A percentile compares a stretch with the other conserved stretches of the same genome.
These are phyloP conservation scores for Salix koriyanagi DNA, from an alignment of 345 rosid genomes.

Conservation along the genomic window DNA sequence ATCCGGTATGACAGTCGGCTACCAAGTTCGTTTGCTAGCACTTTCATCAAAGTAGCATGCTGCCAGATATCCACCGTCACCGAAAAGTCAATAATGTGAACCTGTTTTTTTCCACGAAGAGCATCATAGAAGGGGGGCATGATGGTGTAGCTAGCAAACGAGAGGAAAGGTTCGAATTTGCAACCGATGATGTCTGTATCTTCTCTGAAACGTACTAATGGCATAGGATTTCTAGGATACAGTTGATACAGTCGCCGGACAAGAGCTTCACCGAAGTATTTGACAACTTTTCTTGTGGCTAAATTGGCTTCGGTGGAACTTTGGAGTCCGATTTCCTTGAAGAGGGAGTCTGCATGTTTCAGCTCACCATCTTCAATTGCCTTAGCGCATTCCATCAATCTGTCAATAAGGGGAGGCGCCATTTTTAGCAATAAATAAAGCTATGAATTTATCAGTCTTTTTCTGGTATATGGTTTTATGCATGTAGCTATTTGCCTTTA, in stretches of 20 bases:
- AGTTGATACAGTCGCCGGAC: conserved; percentile 43
- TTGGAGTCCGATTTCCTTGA: conserved; percentile 51
- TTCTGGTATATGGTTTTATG: too few relatives aligned
- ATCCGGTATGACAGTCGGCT: too few relatives aligned
- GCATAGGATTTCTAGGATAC: conserved; percentile 7
- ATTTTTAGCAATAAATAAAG: background rate
- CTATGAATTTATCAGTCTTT: too few relatives aligned
- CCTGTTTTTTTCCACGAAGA: too few relatives aligned
- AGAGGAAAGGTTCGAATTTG: conserved; percentile 36
- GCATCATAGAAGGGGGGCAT: too few relatives aligned
- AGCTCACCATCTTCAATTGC: conserved; percentile 63
- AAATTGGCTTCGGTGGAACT: conserved; percentile 41
- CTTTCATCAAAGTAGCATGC: too few relatives aligned
- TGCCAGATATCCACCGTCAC: too few relatives aligned
- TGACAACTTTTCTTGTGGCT: conserved; percentile 79
- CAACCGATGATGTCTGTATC: too few relatives aligned
- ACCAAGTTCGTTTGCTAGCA: too few relatives aligned
- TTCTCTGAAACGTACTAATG: conserved; percentile 1
- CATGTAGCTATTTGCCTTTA: too few relatives aligned
- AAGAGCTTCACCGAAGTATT: conserved; percentile 66
- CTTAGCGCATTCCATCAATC: conserved; percentile 70
- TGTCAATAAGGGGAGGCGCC: background rate
- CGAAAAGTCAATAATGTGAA: too few relatives aligned
- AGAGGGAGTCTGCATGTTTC: conserved; percentile 47
- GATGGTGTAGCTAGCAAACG: conserved; percentile 24